Conservation (phyloP, 2,329 filamentous ascomycete genomes). For the Sarocladium strictum region DNA sequence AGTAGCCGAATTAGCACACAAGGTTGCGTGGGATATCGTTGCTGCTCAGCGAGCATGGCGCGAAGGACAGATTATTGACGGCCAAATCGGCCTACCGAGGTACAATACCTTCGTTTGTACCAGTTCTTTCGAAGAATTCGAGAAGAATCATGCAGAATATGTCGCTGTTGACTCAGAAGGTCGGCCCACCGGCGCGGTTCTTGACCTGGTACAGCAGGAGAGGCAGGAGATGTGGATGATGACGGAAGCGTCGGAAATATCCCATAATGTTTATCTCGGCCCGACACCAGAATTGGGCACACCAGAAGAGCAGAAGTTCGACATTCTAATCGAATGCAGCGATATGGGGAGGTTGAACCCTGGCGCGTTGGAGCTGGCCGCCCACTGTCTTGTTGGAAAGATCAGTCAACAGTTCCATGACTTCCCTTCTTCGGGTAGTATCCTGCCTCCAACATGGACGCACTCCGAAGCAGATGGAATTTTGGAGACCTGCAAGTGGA, state of each 20-base stretch:
- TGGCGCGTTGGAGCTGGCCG: slow-evolving; percentile 56
- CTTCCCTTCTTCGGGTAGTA: slow-evolving; percentile 92
- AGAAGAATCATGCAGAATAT: slow-evolving; percentile 61
- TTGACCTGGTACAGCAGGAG: slow-evolving; percentile 89
- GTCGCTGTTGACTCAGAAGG: slow-evolving; percentile 71
- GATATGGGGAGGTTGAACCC: slow-evolving; percentile 76
- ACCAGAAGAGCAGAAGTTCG: slow-evolving; percentile 58
- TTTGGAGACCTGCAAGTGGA: slow-evolving; percentile 82
- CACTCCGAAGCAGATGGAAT: slow-evolving; percentile 79
- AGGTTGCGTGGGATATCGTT: slow-evolving; percentile 63
- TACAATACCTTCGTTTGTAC: slow-evolving; percentile 82
- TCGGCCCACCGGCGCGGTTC: slow-evolving; percentile 65
- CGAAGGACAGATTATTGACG: slow-evolving; percentile 52
- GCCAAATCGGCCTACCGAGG: slow-evolving; percentile 44
- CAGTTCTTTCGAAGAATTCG: slow-evolving; percentile 64
- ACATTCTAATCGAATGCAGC: slow-evolving; percentile 82
- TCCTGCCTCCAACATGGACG: slow-evolving; percentile 77
- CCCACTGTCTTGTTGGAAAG: slow-evolving; percentile 45
- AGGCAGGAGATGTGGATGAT: slow-evolving; percentile 88
- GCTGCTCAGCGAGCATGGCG: slow-evolving; percentile 73
- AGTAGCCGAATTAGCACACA: slow-evolving; percentile 52
- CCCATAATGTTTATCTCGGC: slow-evolving; percentile 83
- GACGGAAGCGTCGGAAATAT: slow-evolving; percentile 84
- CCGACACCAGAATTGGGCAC: slow-evolving; percentile 69
- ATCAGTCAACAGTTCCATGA: slow-evolving; percentile 40